Evolutionary conservation across 208 protist species (phyloP).

Genomic region (Leishmania turanica): DNA sequence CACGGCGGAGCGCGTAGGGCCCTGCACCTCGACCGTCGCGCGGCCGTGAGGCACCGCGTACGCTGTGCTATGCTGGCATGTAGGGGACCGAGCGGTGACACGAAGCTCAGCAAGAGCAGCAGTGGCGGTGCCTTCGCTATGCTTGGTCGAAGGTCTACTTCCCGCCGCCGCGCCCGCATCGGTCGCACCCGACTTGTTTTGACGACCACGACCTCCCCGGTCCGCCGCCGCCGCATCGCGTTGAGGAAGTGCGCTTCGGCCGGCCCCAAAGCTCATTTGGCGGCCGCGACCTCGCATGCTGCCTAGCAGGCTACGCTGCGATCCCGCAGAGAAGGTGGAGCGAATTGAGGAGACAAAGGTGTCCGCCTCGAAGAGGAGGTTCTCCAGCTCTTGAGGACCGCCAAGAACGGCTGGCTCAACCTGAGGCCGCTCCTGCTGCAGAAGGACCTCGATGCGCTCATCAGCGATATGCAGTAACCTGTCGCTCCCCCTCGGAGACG

Average conservation of each 20-base stretch:
- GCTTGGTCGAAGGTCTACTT: no score
- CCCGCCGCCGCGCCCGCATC: neutral
- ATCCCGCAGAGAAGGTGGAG: constrained; percentile 28
- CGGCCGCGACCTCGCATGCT: constrained; percentile 3
- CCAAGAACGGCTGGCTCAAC: constrained; percentile 39
- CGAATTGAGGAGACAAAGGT: constrained; percentile 58
- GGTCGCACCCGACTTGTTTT: neutral
- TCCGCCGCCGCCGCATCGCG: neutral
- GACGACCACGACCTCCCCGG: neutral
- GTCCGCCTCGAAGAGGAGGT: constrained; percentile 54
- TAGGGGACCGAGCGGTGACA: neutral
- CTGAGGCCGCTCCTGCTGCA: constrained; percentile 55
- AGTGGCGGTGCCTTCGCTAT: neutral
- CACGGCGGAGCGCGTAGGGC: neutral
- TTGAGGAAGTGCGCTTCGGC: neutral
- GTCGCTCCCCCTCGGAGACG: constrained; percentile 8
- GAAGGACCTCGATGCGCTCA: constrained; percentile 51
- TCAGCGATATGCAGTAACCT: constrained; percentile 32
- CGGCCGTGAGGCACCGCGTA: neutral
- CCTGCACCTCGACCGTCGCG: neutral
- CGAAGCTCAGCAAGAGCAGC: neutral
- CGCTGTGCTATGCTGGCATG: neutral
- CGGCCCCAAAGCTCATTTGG: neutral
- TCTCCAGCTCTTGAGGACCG: constrained; percentile 47
- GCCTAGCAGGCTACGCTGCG: constrained; percentile 6